Evolutionary conservation across 805 yeast species (phyloP).

Genomic region (Suhomyces tanzawaensis): DNA sequence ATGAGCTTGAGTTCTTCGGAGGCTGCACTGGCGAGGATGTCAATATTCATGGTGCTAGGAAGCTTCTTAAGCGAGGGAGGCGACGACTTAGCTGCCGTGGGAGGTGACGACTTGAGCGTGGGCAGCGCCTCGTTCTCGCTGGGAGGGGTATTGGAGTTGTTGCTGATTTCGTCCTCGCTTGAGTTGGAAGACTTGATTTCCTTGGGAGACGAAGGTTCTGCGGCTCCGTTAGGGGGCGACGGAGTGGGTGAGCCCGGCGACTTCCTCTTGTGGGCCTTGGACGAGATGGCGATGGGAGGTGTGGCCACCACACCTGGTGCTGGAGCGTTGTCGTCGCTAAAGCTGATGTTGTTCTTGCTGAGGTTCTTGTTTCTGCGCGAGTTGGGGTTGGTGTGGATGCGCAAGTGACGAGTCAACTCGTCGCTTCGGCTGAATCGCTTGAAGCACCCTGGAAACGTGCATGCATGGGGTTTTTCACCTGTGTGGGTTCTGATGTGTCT

Average conservation of each 20-base stretch:
- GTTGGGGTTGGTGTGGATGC: slow-evolving; percentile 72
- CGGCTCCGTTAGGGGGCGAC: not conserved
- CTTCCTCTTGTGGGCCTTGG: not conserved
- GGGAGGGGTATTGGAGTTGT: slow-evolving; percentile 1
- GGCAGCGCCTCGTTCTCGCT: slow-evolving; percentile 4
- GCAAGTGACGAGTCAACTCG: slow-evolving; percentile 68
- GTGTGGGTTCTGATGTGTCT: slow-evolving; percentile 79
- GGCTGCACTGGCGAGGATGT: slow-evolving; percentile 53
- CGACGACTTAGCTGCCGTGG: not conserved
- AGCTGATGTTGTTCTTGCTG: slow-evolving; percentile 10
- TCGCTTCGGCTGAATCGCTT: slow-evolving; percentile 70
- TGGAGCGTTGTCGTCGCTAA: slow-evolving; percentile 5
- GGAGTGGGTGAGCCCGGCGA: not conserved
- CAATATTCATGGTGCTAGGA: slow-evolving; percentile 39
- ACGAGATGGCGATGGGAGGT: not conserved
- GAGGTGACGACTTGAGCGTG: not conserved
- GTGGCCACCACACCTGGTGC: not conserved
- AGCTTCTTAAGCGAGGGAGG: slow-evolving; percentile 3
- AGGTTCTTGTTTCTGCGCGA: slow-evolving; percentile 56
- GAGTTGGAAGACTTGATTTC: not conserved
- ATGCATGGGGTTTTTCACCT: slow-evolving; percentile 79
- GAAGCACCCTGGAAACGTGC: slow-evolving; percentile 67
- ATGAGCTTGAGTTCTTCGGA: slow-evolving; percentile 50
- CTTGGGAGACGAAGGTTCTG: not conserved
- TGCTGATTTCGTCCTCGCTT: slow-evolving; percentile 4